Evolutionary conservation across 176 grass and related monocot species (phyloP), one percentile per base, ranked within the genome.

Genomic region (Lolium perenne): DNA sequence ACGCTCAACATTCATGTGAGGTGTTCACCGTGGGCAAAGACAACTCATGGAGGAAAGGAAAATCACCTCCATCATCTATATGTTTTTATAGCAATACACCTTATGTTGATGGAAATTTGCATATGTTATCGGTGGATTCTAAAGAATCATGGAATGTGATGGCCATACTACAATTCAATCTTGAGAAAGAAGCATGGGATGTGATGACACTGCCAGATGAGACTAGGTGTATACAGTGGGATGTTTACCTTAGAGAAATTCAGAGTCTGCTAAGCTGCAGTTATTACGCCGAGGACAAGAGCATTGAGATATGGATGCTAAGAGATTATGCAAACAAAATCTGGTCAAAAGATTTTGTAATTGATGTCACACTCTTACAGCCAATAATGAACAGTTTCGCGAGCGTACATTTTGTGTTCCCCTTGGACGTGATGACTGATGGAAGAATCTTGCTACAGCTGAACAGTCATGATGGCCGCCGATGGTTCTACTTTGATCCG

Each of bases 181-280:
- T 69, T 41, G 66, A 69, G 35, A 69, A 69, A 41, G 66, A 69
- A 69, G 16, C 66, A 40, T 69, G 66, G 66, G 18, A 35, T 41
- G 8, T 69, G 32, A 69, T 40, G 66, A 35, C 35, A 41, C 16
- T 69, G 16, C 66, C 66, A 41, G 16, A 69, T 40, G 35, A 69
- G 66, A 17, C 35, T 20, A 69, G 16, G 66, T 7, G 4, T 41
- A 41, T 41, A 69, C 2, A 1, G 9, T 69, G 7, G 16, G 3
- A 38, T 10, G 16, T 41, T 20, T 3, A 41, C 0, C 32, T 69
- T 38, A 41, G 35, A 20, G 66, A 69, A 41, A 69, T 20, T 17
- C 66, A 40, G 16, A 35, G 66, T 40, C 38, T 40, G 66, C 15
- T 69, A 69, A 40, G 66, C 40, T 69, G 18, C 7, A 69, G 15